Percentiles rank a stretch among this genome's conserved stretches.
phyloP scores from a whole-genome alignment of 495 filamentous ascomycete species.

The Lindgomyces ingoldianus region DNA sequence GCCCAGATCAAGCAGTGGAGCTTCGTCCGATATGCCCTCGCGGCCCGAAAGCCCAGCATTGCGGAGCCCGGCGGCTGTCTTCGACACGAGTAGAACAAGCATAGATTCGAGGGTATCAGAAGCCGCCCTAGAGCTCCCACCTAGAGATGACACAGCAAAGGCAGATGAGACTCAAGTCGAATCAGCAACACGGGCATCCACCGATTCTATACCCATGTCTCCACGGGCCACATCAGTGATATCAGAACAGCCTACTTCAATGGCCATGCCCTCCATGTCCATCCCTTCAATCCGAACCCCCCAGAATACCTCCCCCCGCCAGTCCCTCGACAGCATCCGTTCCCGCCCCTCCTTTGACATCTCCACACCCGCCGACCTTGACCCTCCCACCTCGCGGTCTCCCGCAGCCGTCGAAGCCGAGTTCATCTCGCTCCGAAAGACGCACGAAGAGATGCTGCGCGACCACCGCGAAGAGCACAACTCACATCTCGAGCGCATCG shows the following conservation, averaged over 20 bases:
- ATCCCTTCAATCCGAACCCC: conserved; percentile 42
- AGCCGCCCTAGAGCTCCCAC: conserved; percentile 8
- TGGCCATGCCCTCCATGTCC: conserved; percentile 16
- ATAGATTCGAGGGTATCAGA: conserved; percentile 37
- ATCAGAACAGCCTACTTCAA: conserved; percentile 22
- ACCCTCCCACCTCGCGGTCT: conserved; percentile 20
- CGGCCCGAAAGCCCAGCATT: conserved; percentile 35
- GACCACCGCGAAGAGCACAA: conserved; percentile 79
- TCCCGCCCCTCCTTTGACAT: conserved; percentile 34
- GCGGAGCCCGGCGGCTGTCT: conserved; percentile 19
- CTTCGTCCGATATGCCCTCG: conserved; percentile 36
- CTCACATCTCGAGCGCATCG: conserved; percentile 83
- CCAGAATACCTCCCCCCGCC: conserved; percentile 31
- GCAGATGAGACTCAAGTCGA: conserved; percentile 26
- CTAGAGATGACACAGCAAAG: conserved; percentile 6
- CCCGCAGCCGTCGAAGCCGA: conserved; percentile 27
- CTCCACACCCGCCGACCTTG: conserved; percentile 50
- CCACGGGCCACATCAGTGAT: conserved; percentile 12
- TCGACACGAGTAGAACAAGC: conserved; percentile 36
- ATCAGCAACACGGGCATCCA: conserved; percentile 13
- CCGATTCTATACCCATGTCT: conserved; percentile 3
- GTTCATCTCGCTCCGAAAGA: conserved; percentile 54
- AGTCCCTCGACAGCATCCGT: conserved; percentile 30
- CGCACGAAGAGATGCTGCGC: conserved; percentile 61
- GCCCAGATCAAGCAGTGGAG: conserved; percentile 31